These are phyloP conservation scores for Linum tenue DNA, from an alignment of 345 rosid genomes.

Conservation along the genomic window DNA sequence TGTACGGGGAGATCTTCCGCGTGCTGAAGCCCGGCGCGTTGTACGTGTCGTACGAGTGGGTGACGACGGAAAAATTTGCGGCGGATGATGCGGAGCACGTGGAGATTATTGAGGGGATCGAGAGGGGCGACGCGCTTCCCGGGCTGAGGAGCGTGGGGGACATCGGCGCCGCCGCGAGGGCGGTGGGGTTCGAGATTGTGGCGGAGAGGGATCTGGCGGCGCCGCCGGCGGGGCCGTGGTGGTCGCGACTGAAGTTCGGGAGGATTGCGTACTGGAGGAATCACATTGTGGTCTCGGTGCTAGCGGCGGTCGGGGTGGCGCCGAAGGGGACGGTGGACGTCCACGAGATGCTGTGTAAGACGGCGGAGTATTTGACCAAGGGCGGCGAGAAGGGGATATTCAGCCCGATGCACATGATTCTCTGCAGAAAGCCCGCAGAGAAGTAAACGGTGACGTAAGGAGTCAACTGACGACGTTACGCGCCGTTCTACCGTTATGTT, in stretches of 20 bases:
- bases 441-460: neutral
- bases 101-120: conserved; percentile 78
- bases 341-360: conserved; percentile 80
- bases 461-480: neutral
- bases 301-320: conserved; percentile 63
- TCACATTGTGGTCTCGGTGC: conserved; percentile 64
- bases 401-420: conserved; percentile 91
- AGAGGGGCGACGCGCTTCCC: conserved; percentile 83
- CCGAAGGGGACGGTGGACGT: conserved; percentile 95
- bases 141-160: conserved; percentile 57
- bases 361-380: conserved; percentile 67
- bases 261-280: conserved; percentile 90
- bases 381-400: conserved; percentile 91
- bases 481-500: no score
- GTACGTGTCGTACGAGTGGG: conserved; percentile 89
- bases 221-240: conserved; percentile 86
- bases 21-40: conserved; percentile 77
- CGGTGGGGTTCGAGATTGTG: conserved; percentile 77
- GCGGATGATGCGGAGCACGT: conserved; percentile 44
- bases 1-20: conserved; percentile 67
- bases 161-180: conserved; percentile 54
- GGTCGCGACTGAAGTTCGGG: conserved; percentile 84
- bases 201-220: conserved; percentile 72
- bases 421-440: conserved; percentile 62
- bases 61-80: conserved; percentile 62